Percentiles rank a stretch among this genome's conserved stretches.
These are phyloP conservation scores for Barbatosphaeria neglecta DNA, from an alignment of 495 filamentous ascomycete genomes.

Conservation along the genomic window DNA sequence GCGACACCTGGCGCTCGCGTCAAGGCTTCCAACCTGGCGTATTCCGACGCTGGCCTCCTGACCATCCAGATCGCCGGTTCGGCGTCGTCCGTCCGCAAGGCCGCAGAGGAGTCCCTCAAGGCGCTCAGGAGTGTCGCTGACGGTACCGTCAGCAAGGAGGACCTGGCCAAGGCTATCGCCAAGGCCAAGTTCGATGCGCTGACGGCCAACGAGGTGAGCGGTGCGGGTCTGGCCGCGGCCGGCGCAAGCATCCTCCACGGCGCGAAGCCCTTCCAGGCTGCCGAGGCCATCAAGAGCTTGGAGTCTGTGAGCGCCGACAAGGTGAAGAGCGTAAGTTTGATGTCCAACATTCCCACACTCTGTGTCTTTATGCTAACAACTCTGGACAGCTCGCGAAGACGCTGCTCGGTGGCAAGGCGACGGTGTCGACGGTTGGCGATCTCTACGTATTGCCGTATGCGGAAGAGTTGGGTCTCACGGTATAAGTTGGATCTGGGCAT, in stretches of 20 bases:
- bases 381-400: constrained; percentile 61
- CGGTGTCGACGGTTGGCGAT: constrained; percentile 79
- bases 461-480: constrained; percentile 84
- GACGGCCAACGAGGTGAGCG: constrained; percentile 68
- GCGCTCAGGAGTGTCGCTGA: constrained; percentile 66
- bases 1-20: constrained; percentile 52
- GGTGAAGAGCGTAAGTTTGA: constrained; percentile 74
- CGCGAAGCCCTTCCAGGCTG: constrained; percentile 76
- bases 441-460: constrained; percentile 80
- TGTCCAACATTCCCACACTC: constrained; percentile 3
- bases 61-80: constrained; percentile 65
- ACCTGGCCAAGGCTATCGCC: constrained; percentile 81
- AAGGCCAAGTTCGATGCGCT: constrained; percentile 89
- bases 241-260: constrained; percentile 54
- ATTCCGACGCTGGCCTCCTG: constrained; percentile 91
- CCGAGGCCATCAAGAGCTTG: constrained; percentile 66
- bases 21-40: constrained; percentile 63
- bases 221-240: constrained; percentile 49
- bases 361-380: not conserved
- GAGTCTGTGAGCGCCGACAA: constrained; percentile 71
- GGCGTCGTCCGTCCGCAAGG: constrained; percentile 49
- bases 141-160: constrained; percentile 66
- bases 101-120: constrained; percentile 56
- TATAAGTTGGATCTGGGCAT: constrained; percentile 45
- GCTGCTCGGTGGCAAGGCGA: constrained; percentile 77